Percentiles rank a stretch among this genome's conserved stretches.
Conservation (phyloP, 345 rosid genomes). For the Xanthoceras sorbifolium region DNA sequence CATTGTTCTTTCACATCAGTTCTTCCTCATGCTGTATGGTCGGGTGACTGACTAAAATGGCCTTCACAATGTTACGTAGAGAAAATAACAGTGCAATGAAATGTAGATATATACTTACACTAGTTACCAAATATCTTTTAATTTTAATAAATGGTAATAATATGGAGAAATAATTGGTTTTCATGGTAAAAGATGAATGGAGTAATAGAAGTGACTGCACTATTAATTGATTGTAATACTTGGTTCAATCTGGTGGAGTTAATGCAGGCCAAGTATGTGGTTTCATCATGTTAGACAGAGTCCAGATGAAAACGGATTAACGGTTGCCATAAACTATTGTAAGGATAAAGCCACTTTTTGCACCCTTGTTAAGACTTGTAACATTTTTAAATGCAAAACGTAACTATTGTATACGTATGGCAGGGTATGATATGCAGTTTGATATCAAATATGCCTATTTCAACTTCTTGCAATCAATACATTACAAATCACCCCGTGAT, state of each 20-base stretch:
- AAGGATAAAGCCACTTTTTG: slow-evolving; percentile 27
- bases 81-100: background rate
- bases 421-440: slow-evolving; percentile 96
- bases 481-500: slow-evolving; percentile 27
- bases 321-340: slow-evolving; percentile 88
- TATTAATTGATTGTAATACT: slow-evolving; percentile 9
- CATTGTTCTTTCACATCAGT: background rate
- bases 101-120: background rate
- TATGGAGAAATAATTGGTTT: background rate
- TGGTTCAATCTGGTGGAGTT: slow-evolving; percentile 17
- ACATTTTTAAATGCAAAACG: slow-evolving; percentile 5
- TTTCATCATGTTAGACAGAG: slow-evolving; percentile 91
- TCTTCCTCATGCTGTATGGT: background rate
- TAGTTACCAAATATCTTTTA: background rate
- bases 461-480: slow-evolving; percentile 72
- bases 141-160: background rate
- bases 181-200: background rate
- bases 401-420: slow-evolving; percentile 8
- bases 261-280: slow-evolving; percentile 96
- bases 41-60: background rate
- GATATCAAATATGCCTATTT: slow-evolving; percentile 88
- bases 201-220: background rate
- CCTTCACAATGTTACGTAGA: background rate
- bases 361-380: background rate
- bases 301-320: slow-evolving; percentile 65